Evolutionary conservation across 768 basidiomycete genomes (phyloP).

Genomic region (Hemileccinum rubropunctum): DNA sequence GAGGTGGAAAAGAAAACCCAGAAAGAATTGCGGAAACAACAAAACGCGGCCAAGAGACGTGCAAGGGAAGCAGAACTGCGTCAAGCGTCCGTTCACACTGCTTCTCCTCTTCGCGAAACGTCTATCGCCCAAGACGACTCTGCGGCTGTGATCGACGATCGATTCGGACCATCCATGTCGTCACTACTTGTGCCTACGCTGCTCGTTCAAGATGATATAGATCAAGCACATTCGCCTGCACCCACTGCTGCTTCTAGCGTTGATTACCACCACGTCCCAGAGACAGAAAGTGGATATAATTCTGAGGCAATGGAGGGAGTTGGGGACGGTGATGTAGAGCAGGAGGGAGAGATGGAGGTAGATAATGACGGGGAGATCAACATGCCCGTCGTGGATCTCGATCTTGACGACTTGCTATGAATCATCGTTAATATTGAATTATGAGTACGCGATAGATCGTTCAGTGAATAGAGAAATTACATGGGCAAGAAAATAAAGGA

Average conservation of each 20-base stretch:
- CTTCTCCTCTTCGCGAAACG: constrained; percentile 28
- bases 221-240: constrained; percentile 47
- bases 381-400: constrained; percentile 29
- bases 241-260: constrained; percentile 50
- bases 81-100: constrained; percentile 21
- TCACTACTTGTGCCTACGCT: constrained; percentile 24
- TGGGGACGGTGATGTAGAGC: constrained; percentile 26
- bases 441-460: neutral
- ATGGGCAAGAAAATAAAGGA: neutral
- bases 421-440: neutral
- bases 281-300: constrained; percentile 55
- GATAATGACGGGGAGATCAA: constrained; percentile 23
- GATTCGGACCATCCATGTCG: constrained; percentile 26
- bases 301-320: constrained; percentile 41
- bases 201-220: constrained; percentile 26
- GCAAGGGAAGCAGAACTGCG: constrained; percentile 38
- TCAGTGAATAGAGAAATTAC: neutral
- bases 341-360: constrained; percentile 23
- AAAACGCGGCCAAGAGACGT: constrained; percentile 51
- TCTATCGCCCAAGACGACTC: constrained; percentile 30
- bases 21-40: constrained; percentile 47
- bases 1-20: constrained; percentile 37
- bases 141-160: constrained; percentile 23
- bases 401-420: constrained; percentile 25
- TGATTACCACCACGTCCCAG: constrained; percentile 38